Evolutionary conservation across 345 rosid genomes (phyloP), one percentile per base, ranked within the genome.

Genomic region (Clarkia xantiana): DNA sequence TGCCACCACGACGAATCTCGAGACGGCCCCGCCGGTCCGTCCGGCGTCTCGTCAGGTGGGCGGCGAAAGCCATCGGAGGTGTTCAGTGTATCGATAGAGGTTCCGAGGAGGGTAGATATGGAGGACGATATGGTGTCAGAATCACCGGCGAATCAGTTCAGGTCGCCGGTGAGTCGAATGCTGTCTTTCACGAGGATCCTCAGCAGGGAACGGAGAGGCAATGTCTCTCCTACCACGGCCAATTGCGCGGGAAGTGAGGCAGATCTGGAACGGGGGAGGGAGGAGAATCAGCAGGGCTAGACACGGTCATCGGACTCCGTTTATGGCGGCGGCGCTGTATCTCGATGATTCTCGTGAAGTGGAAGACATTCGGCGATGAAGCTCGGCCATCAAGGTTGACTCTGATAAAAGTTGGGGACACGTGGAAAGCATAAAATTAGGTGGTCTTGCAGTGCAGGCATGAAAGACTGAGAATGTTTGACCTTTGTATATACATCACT

Each of bases 61-160:
- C 19, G 69, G 44, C 42, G 73, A 49, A 86, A 79, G 64, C 80
- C 63, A 50, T 44, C 56, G 59, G 84, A 67, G 47, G 59, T 75
- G 0, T 57, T 58, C 7, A 58, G 58, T 11, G 72, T 72, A 6
- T 55, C 73, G 0, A 45, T 69, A 12, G 63, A 64, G 47, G 56
- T 69, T 5, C 78, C 70, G 10, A 41, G 55, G 15, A 61, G 62
- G 44, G 49, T 19, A 25, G 42, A 23, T 11, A 20, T 41, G 0
- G 56, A 40, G 10, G 70, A 36, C 48, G 65, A 52, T 11, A 25
- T 39, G 10, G 47, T 17, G 16, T 16, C n/a, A 64, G 74, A 66
- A 48, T 69, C 58, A 68, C 58, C 8, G 65, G 62, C 40, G 66
- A 65, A 40, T 54, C 68, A 36, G 62, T 54, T 38, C 47, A 46